Conservation (phyloP, 345 rosid species). For the Hibiscus trionum region DNA sequence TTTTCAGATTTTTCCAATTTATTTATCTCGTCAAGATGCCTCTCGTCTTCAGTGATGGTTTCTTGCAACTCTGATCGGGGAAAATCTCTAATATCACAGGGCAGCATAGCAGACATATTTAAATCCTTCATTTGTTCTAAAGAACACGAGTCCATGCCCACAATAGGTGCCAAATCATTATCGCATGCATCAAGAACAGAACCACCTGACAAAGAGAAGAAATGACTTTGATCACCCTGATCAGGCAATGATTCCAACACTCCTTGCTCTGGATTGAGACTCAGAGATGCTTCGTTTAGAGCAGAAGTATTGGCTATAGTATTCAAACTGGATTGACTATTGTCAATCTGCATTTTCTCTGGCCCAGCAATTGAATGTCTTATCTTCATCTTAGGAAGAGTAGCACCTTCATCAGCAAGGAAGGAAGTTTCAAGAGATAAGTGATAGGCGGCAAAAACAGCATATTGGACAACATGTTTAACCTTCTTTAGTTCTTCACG, state of each 20-base stretch:
- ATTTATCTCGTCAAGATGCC: constrained; percentile 24
- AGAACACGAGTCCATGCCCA: constrained; percentile 24
- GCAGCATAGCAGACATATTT: constrained; percentile 10
- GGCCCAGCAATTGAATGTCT: constrained; percentile 35
- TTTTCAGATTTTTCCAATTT: constrained; percentile 37
- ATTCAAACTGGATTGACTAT: constrained; percentile 20
- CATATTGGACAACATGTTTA: constrained; percentile 80
- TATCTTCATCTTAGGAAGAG: constrained; percentile 54
- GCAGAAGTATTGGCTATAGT: constrained; percentile 22
- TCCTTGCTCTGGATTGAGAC: constrained; percentile 26
- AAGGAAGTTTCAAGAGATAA: constrained; percentile 89
- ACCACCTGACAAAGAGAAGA: constrained; percentile 24
- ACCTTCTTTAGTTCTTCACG: constrained; percentile 90
- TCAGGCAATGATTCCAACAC: constrained; percentile 29
- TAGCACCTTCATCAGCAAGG: constrained; percentile 99
- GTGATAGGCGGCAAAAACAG: constrained; percentile 97
- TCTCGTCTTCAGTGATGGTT: constrained; percentile 27
- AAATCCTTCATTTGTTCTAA: constrained; percentile 22
- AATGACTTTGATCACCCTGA: constrained; percentile 28
- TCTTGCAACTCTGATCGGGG: constrained; percentile 28
- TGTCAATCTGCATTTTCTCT: constrained; percentile 36
- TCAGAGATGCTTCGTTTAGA: constrained; percentile 26
- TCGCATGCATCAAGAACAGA: constrained; percentile 23
- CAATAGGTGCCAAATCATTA: constrained; percentile 24
- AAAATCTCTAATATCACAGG: constrained; percentile 19